Conservation (phyloP, 2,329 filamentous ascomycete genomes). For the Graphilbum sp. region DNA sequence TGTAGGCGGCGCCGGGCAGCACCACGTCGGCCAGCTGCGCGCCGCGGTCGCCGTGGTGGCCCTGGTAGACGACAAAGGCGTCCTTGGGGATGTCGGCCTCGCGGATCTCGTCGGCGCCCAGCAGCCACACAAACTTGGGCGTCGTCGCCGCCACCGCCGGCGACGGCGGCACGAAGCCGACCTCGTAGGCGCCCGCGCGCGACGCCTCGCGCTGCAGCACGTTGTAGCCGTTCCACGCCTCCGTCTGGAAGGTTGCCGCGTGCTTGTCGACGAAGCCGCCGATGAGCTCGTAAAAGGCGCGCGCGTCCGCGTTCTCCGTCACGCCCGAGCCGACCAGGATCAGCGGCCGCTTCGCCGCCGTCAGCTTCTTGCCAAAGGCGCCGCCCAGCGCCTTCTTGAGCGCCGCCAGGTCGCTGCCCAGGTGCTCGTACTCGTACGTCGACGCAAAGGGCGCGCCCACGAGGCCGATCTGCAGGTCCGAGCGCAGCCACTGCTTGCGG, state of each 20-base stretch:
- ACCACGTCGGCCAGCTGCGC: slow-evolving; percentile 88
- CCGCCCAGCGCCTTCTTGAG: slow-evolving; percentile 77
- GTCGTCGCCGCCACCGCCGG: slow-evolving; percentile 64
- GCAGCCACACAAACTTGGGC: slow-evolving; percentile 91
- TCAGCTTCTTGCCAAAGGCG: slow-evolving; percentile 82
- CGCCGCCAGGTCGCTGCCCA: slow-evolving; percentile 62
- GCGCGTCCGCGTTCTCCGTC: slow-evolving; percentile 79
- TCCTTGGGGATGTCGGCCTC: slow-evolving; percentile 83
- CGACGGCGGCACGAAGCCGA: slow-evolving; percentile 84
- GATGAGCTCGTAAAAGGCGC: slow-evolving; percentile 83
- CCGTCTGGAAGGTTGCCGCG: slow-evolving; percentile 68
- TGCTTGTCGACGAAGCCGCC: slow-evolving; percentile 90
- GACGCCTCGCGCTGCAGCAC: slow-evolving; percentile 89
- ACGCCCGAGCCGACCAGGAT: slow-evolving; percentile 89
- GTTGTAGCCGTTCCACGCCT: slow-evolving; percentile 96
- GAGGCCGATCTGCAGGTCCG: slow-evolving; percentile 81
- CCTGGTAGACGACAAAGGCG: slow-evolving; percentile 94
- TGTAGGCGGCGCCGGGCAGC: slow-evolving; percentile 88
- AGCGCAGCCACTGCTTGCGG: slow-evolving; percentile 92
- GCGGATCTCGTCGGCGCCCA: slow-evolving; percentile 83
- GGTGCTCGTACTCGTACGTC: slow-evolving; percentile 88
- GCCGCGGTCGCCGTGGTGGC: slow-evolving; percentile 89
- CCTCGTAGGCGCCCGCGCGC: slow-evolving; percentile 81
- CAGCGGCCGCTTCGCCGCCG: slow-evolving; percentile 80
- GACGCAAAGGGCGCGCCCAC: slow-evolving; percentile 85